A percentile compares a stretch with the other conserved stretches of the same genome.
phyloP scores from a whole-genome alignment of 2,329 filamentous ascomycete species.

The Stemphylium beticola region DNA sequence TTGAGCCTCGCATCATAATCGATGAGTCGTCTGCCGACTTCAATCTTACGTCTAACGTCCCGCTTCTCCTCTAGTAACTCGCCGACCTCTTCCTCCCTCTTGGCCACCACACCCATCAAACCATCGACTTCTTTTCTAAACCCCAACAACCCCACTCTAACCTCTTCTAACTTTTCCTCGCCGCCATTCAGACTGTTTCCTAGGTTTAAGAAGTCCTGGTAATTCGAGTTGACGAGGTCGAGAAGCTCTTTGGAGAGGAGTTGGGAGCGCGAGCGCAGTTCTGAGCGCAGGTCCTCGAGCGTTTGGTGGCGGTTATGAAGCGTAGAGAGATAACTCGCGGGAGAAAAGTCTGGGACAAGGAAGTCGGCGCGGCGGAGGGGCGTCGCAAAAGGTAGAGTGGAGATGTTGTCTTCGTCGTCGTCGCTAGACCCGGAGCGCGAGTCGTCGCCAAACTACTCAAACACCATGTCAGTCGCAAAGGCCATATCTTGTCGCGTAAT shows the following conservation, averaged over 20 bases:
- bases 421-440: conserved; percentile 14
- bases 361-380: conserved; percentile 86
- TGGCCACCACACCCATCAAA: conserved; percentile 69
- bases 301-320: conserved; percentile 90
- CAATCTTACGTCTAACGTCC: conserved; percentile 68
- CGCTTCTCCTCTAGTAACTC: conserved; percentile 73
- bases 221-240: conserved; percentile 94
- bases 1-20: conserved; percentile 69
- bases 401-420: conserved; percentile 63
- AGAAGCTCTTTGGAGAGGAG: conserved; percentile 84
- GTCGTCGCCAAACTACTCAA: conserved; percentile 16
- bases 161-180: conserved; percentile 88
- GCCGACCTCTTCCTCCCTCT: conserved; percentile 68
- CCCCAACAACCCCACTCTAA: conserved; percentile 83
- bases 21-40: conserved; percentile 66
- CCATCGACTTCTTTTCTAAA: conserved; percentile 83
- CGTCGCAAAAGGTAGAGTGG: conserved; percentile 82
- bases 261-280: conserved; percentile 80
- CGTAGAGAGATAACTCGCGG: conserved; percentile 81
- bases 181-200: conserved; percentile 84
- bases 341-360: conserved; percentile 74
- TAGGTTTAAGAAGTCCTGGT: conserved; percentile 85
- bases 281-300: conserved; percentile 87
- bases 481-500: neutral
- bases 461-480: neutral